phyloP scores from a whole-genome alignment of 2,329 filamentous ascomycete genomes.

The Ilyonectria robusta region DNA sequence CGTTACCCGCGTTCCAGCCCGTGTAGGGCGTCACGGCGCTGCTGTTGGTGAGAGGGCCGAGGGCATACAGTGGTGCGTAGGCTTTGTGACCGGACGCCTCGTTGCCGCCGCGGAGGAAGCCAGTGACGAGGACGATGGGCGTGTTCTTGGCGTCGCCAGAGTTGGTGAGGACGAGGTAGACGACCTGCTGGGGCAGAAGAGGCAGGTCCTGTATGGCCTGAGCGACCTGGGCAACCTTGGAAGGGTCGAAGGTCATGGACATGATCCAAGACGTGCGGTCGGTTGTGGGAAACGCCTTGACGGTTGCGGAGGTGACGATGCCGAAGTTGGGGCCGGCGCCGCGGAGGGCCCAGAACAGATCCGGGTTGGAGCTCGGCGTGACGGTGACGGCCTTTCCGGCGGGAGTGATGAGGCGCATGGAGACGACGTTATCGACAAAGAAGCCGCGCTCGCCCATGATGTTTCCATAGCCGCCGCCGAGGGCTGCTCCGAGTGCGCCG shows the following conservation, averaged over 20 bases:
- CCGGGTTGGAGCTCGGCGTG: constrained; percentile 45
- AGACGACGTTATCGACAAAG: constrained; percentile 52
- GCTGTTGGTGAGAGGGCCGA: constrained; percentile 48
- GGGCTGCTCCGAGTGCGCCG: constrained; percentile 36
- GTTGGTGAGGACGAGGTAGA: constrained; percentile 50
- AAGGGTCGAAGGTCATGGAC: constrained; percentile 41
- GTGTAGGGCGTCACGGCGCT: constrained; percentile 52
- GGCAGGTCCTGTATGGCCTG: constrained; percentile 54
- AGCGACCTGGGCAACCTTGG: constrained; percentile 50
- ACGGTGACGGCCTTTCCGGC: constrained; percentile 45
- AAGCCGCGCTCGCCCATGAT: constrained; percentile 27
- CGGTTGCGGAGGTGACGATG: constrained; percentile 61
- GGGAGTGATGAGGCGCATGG: constrained; percentile 29
- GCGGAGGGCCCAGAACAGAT: constrained; percentile 48
- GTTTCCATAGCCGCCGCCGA: constrained; percentile 38
- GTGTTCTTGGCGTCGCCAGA: constrained; percentile 48
- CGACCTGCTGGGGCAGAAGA: constrained; percentile 52
- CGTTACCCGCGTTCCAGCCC: constrained; percentile 56
- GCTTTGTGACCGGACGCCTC: constrained; percentile 45
- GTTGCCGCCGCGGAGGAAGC: constrained; percentile 50
- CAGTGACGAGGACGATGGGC: constrained; percentile 42
- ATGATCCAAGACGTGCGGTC: constrained; percentile 44
- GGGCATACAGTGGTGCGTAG: constrained; percentile 53
- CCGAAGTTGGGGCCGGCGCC: constrained; percentile 64
- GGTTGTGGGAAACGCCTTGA: constrained; percentile 55